Evolutionary conservation across 495 filamentous ascomycete species (phyloP).

Genomic region (Hypoxylon crocopeplum): DNA sequence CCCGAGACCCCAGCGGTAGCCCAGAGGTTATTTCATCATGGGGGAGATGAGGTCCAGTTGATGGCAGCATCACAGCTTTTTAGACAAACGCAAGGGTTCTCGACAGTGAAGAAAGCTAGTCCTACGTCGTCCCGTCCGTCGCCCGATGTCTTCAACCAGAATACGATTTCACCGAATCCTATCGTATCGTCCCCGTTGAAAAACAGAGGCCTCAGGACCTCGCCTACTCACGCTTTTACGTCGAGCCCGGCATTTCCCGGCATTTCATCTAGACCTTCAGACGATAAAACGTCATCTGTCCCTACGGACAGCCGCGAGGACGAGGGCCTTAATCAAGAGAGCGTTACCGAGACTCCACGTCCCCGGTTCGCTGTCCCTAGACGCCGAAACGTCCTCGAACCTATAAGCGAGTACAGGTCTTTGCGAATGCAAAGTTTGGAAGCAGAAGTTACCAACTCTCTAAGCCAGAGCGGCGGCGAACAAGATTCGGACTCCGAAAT

Average conservation of each 20-base stretch:
- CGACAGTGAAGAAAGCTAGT: constrained; percentile 48
- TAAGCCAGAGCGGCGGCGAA: constrained; percentile 24
- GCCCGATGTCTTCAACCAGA: constrained; percentile 46
- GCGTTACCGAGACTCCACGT: constrained; percentile 16
- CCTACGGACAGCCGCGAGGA: constrained; percentile 20
- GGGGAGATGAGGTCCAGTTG: constrained; percentile 39
- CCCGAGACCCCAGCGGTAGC: constrained; percentile 54
- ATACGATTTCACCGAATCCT: constrained; percentile 47
- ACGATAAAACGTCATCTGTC: constrained; percentile 19
- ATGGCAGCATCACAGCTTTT: constrained; percentile 55
- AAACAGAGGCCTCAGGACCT: constrained; percentile 48
- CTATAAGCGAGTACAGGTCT: constrained; percentile 35
- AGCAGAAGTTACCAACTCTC: constrained; percentile 13
- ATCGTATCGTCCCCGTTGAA: constrained; percentile 53
- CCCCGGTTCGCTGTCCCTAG: constrained; percentile 5
- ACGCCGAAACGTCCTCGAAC: constrained; percentile 29
- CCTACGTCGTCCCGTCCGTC: constrained; percentile 59
- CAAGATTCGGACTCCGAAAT: constrained; percentile 30
- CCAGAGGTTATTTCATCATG: constrained; percentile 50
- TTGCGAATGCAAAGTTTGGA: constrained; percentile 31
- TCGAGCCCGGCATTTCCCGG: constrained; percentile 44
- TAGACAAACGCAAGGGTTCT: constrained; percentile 52
- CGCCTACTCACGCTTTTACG: constrained; percentile 34
- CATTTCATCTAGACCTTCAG: constrained; percentile 22
- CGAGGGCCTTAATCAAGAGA: constrained; percentile 13